Evolutionary conservation across 1,139 yeast genomes (phyloP).

Genomic region (Suhomyces taliae): DNA sequence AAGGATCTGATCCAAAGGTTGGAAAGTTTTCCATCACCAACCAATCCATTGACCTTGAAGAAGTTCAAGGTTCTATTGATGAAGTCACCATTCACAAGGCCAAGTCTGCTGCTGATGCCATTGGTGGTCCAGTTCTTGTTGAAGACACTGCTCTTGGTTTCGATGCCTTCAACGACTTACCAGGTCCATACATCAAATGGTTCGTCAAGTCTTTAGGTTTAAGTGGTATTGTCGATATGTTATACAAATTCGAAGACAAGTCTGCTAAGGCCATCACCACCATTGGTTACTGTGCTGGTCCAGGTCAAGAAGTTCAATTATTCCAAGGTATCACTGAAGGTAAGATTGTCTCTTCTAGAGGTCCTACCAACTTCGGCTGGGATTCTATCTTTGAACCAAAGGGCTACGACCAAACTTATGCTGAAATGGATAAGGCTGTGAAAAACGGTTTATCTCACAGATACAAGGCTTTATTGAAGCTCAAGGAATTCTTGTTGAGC

Average conservation of each 20-base stretch:
- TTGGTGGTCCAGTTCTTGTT: slow-evolving; percentile 78
- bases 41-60: slow-evolving; percentile 75
- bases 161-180: slow-evolving; percentile 73
- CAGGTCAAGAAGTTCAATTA: slow-evolving; percentile 65
- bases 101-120: slow-evolving; percentile 62
- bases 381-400: slow-evolving; percentile 85
- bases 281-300: slow-evolving; percentile 86
- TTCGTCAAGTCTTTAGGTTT: slow-evolving; percentile 73
- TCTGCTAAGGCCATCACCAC: slow-evolving; percentile 89
- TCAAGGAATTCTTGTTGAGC: slow-evolving; percentile 54
- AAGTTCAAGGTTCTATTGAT: slow-evolving; percentile 84
- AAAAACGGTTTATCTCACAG: slow-evolving; percentile 89
- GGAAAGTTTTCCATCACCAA: slow-evolving; percentile 60
- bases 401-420: slow-evolving; percentile 73
- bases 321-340: slow-evolving; percentile 90
- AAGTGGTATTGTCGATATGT: slow-evolving; percentile 71
- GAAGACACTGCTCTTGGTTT: slow-evolving; percentile 94
- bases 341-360: slow-evolving; percentile 71
- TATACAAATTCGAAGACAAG: slow-evolving; percentile 79
- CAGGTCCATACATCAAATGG: slow-evolving; percentile 95
- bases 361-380: slow-evolving; percentile 89
- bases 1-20: slow-evolving; percentile 25
- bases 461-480: slow-evolving; percentile 73
- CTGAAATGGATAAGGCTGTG: slow-evolving; percentile 78
- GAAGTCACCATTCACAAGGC: slow-evolving; percentile 85